Evolutionary conservation across 1,284 basidiomycete genomes (phyloP).

Genomic region (Sporisorium iseilematis-ciliati): DNA sequence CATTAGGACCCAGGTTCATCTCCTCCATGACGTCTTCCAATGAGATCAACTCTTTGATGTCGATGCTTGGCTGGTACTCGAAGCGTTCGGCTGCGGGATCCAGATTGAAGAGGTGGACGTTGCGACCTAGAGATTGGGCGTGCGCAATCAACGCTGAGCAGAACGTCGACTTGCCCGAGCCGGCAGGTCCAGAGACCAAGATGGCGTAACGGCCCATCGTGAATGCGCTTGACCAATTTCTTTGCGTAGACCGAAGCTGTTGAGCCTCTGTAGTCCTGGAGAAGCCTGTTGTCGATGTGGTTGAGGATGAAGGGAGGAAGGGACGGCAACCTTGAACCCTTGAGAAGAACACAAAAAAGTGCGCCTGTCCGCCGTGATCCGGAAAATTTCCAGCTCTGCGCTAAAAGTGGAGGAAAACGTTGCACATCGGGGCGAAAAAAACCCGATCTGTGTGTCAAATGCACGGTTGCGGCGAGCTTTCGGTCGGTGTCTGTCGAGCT

Average conservation of each 20-base stretch:
- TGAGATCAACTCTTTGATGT: slow-evolving; percentile 93
- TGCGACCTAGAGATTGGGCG: slow-evolving; percentile 83
- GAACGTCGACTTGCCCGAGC: slow-evolving; percentile 97
- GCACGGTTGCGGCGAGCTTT: slow-evolving; percentile 17
- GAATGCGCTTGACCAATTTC: background rate
- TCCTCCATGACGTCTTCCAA: slow-evolving; percentile 97
- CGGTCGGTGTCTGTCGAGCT: slow-evolving; percentile 24
- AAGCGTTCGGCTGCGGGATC: slow-evolving; percentile 96
- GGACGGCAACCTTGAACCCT: background rate
- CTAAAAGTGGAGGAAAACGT: slow-evolving; percentile 11
- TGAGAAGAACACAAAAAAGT: slow-evolving; percentile 9
- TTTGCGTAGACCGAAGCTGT: background rate
- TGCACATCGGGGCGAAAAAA: background rate
- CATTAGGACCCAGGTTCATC: slow-evolving; percentile 94
- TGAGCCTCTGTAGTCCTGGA: background rate
- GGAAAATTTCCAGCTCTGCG: background rate
- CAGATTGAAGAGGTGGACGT: slow-evolving; percentile 93
- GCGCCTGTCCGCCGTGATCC: background rate
- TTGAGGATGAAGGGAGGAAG: background rate
- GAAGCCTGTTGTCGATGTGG: background rate
- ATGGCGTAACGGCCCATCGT: slow-evolving; percentile 63
- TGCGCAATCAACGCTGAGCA: slow-evolving; percentile 90
- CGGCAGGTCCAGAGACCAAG: slow-evolving; percentile 82
- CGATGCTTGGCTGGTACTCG: slow-evolving; percentile 91
- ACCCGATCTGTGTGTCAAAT: slow-evolving; percentile 1